phyloP scores from a whole-genome alignment of 2,329 filamentous ascomycete species.

The Diaporthe aspalathi region DNA sequence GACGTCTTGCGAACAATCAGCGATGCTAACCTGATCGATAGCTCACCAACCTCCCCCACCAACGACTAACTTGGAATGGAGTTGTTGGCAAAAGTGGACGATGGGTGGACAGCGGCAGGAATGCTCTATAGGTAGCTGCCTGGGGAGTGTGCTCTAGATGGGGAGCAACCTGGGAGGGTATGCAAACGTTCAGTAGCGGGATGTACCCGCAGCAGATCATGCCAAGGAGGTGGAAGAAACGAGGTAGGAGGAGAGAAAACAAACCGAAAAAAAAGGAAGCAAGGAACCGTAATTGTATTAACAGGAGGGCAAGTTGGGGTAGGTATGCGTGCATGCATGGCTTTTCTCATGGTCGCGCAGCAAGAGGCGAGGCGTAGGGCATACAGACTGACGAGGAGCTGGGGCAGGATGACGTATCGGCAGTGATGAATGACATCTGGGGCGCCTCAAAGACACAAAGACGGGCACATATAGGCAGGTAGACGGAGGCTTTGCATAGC shows the following conservation, averaged over 20 bases:
- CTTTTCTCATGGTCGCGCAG: neutral
- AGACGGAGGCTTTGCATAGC: conserved; percentile 16
- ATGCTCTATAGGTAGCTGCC: conserved; percentile 30
- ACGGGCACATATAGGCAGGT: conserved; percentile 21
- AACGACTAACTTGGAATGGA: conserved; percentile 47
- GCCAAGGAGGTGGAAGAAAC: conserved; percentile 46
- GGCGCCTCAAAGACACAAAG: conserved; percentile 14
- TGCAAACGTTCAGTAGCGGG: conserved; percentile 4
- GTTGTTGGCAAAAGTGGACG: conserved; percentile 34
- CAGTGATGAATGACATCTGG: conserved; percentile 5
- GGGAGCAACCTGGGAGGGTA: neutral
- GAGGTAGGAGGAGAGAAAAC: conserved; percentile 37
- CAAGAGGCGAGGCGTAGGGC: neutral
- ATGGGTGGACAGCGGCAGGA: conserved; percentile 40
- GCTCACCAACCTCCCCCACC: conserved; percentile 54
- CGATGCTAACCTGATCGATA: conserved; percentile 37
- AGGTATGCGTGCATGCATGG: neutral
- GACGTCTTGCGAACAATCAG: conserved; percentile 17
- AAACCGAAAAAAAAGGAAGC: neutral
- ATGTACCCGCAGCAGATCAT: neutral
- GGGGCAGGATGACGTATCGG: conserved; percentile 1
- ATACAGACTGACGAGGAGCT: conserved; percentile 33
- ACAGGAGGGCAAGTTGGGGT: conserved; percentile 6
- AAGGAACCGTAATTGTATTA: conserved; percentile 35
- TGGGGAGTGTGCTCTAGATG: conserved; percentile 1